phyloP scores from a whole-genome alignment of 208 protist species.

The Leishmania tarentolae region DNA sequence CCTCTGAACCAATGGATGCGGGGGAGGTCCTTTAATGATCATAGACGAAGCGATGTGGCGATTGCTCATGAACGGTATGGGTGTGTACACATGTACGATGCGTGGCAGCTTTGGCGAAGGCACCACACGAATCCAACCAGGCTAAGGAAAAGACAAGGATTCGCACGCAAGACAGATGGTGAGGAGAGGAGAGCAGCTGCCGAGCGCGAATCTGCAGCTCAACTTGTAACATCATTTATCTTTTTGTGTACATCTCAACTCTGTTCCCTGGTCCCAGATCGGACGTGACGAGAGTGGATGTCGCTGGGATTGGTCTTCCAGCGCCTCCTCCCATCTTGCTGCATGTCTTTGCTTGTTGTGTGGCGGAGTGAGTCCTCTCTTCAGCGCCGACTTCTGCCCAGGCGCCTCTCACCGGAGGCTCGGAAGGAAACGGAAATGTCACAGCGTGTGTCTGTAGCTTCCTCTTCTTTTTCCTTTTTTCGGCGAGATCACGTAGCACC shows the following conservation, averaged over 20 bases:
- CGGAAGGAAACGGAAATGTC: too few species aligned
- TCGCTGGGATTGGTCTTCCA: not conserved
- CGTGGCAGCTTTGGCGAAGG: not conserved
- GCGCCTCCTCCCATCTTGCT: not conserved
- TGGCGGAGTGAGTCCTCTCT: not conserved
- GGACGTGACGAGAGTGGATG: not conserved
- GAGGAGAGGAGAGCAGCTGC: not conserved
- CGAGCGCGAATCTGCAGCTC: not conserved
- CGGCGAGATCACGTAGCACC: not conserved
- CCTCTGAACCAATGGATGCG: not conserved
- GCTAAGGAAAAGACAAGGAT: not conserved
- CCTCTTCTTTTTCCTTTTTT: not conserved
- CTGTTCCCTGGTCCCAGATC: not conserved
- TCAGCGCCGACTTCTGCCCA: not conserved
- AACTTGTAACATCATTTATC: not conserved
- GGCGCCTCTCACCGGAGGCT: not conserved
- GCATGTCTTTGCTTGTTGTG: not conserved
- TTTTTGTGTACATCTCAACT: not conserved
- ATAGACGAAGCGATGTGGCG: not conserved
- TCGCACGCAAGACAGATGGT: not conserved
- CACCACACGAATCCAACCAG: not conserved
- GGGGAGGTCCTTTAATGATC: not conserved
- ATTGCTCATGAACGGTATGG: not conserved
- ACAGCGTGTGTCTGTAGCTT: too few species aligned
- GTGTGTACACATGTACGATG: not conserved